Base-by-base conservation (phyloP, 768 basidiomycete species). In the Cystobasidium tubakii region DNA sequence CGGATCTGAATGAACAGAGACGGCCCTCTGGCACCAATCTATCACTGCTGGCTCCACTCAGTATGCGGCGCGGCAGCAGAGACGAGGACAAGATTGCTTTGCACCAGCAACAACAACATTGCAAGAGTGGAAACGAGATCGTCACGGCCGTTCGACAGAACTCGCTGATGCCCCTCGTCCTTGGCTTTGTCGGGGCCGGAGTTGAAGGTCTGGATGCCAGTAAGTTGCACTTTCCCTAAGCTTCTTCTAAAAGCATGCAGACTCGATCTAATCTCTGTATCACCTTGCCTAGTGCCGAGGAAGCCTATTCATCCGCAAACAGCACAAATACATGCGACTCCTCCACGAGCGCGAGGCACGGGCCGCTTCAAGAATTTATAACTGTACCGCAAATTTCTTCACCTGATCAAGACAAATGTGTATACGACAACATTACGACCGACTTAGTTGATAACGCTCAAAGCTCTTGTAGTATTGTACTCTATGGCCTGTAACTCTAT, bases 111-210 rank as follows among this genome's bases (percentile, higher is more conserved):
- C 33, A 29, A 10, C 21, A 64, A 53, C 70, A 87, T 87, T 76
- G 82, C 85, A 78, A 86, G 88, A 89, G 87, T 39, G 87, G 90
- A n/a, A 87, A 87, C 72, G 93, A 95, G 78, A 82, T 98, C 74
- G 88, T 90, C 79, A 81, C 89, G 78, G 86, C 90, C 36, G 94
- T 92, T 80, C 87, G 88, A 76, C 93, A 96, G 81, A 98, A 96
- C 78, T 92, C 92, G 79, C 85, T 90, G 17, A 87, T 97, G 43
- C 86, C 90, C 1, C 83, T 87, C 39, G 86, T 93, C 69, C 84
- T 95, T 57, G 86, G 87, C 64, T 84, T 81, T 33, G 71, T 80
- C 36, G 55, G 77, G 60, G 76, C 75, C 25, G 74, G 69, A n/a
- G 66, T 70, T 25, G 62, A 46, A 27, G 71, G 33, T 10, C 29